phyloP scores from a whole-genome alignment of 257 asterid genomes.

The Penstemon davidsonii region DNA sequence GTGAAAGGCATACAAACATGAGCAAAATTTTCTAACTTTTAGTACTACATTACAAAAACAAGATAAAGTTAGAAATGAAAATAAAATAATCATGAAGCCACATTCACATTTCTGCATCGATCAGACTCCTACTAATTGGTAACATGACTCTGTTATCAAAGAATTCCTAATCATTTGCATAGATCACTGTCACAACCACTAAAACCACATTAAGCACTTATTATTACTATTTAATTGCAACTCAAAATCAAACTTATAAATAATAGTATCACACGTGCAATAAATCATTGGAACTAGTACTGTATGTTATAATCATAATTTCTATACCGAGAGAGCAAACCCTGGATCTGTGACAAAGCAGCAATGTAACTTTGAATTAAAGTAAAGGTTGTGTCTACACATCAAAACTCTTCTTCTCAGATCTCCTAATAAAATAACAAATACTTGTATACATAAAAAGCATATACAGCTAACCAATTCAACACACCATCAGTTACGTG shows the following conservation, averaged over 20 bases:
- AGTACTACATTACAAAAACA: neutral
- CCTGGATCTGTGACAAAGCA: constrained; percentile 42
- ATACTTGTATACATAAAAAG: neutral
- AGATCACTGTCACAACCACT: neutral
- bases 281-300: neutral
- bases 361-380: constrained; percentile 31
- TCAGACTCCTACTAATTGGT: neutral
- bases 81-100: constrained; percentile 1
- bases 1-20: constrained; percentile 1
- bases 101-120: constrained; percentile 21
- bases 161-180: constrained; percentile 22
- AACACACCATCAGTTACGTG: constrained; percentile 18
- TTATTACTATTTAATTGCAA: constrained; percentile 13
- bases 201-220: neutral
- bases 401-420: constrained; percentile 10
- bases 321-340: constrained; percentile 37
- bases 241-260: constrained; percentile 22
- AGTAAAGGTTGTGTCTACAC: constrained; percentile 28
- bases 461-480: constrained; percentile 7
- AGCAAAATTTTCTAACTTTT: too few relatives aligned
- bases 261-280: constrained; percentile 23
- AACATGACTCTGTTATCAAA: constrained; percentile 13
- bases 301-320: neutral
- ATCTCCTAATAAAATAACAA: constrained; percentile 1
- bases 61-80: constrained; percentile 8